These are phyloP conservation scores for Syzygium grande DNA, from an alignment of 345 rosid genomes.

Conservation along the genomic window DNA sequence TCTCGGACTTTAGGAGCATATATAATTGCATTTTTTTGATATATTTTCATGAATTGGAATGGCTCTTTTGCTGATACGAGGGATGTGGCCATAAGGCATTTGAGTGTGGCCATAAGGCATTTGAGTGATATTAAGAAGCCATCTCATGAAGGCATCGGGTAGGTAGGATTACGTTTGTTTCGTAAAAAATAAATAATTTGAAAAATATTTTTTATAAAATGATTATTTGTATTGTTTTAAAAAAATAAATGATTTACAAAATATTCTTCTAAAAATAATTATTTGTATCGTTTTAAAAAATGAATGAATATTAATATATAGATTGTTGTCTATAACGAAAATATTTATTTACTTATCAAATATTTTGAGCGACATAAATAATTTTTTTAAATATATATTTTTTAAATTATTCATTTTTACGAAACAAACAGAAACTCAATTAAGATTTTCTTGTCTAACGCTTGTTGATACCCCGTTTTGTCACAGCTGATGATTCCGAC, in stretches of 20 bases:
- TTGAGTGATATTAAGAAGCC: not conserved
- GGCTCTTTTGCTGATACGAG: not conserved
- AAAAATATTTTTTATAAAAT: not conserved
- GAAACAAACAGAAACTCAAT: too few species aligned
- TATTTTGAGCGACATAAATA: too few species aligned
- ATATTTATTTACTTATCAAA: too few species aligned
- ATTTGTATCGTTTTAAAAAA: not conserved
- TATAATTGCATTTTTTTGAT: too few species aligned
- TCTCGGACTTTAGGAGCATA: not conserved
- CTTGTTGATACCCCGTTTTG: too few species aligned
- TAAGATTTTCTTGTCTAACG: too few species aligned
- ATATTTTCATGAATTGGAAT: not conserved
- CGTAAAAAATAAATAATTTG: not conserved
- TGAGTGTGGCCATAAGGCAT: not conserved
- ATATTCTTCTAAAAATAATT: too few species aligned
- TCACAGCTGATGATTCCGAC: not conserved
- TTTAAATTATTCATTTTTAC: not conserved
- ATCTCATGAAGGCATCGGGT: not conserved
- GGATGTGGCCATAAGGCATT: not conserved
- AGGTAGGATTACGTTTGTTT: not conserved
- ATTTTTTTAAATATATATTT: fast-evolving
- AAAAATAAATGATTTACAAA: not conserved
- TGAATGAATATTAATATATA: not conserved
- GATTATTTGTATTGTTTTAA: too few species aligned
- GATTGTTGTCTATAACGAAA: too few species aligned